Base-by-base conservation (phyloP, 495 filamentous ascomycete genomes). In the Neurospora sp. region DNA sequence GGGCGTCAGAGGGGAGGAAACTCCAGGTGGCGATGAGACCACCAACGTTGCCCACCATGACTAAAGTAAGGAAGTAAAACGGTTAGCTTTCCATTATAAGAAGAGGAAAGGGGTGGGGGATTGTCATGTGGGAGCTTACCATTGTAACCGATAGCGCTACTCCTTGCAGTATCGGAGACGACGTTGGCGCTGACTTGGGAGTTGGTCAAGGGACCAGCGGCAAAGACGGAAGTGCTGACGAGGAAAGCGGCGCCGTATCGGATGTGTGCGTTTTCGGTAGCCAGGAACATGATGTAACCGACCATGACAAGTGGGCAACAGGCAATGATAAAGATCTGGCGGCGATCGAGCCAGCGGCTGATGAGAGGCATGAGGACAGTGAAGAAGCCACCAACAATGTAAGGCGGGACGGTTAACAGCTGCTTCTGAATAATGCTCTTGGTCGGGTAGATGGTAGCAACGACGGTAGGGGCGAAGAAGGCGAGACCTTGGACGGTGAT, bases 241-340 rank as follows among this genome's bases (percentile, higher is more conserved):
- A 93, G 77, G 83, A 93, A 93, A 9, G 86, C 89, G 11, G 90
- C 91, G n/a, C 85, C 91, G 77, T 94, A 94, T 41, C 89, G 86
- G 44, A 87, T 88, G 46, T 81, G 79, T 2, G 83, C 44, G 65
- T 87, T 78, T 20, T 76, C 79, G 74, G 81, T 86, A 41, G 89
- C 88, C 0, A 93, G 84, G 81, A 93, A 93, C 83, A 93, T 90
- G 79, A 88, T 87, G 82, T 92, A 93, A 5, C 91, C 91, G 39
- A 84, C 79, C 81, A 93, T 90, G 72, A 88, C 86, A 9, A 93
- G 74, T 0, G 85, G 81, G 2, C 87, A 81, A 6, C 82, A 84
- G 8, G 81, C 75, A 73, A 91, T 88, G 71, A 93, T 86, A 79
- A 91, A 90, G 39, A 91, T 85, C n/a, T 89, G 89, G 38, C 73